A percentile compares a stretch with the other conserved stretches of the same genome.
Conservation (phyloP, 1,139 yeast genomes). For the Geotrichum aggregatum region DNA sequence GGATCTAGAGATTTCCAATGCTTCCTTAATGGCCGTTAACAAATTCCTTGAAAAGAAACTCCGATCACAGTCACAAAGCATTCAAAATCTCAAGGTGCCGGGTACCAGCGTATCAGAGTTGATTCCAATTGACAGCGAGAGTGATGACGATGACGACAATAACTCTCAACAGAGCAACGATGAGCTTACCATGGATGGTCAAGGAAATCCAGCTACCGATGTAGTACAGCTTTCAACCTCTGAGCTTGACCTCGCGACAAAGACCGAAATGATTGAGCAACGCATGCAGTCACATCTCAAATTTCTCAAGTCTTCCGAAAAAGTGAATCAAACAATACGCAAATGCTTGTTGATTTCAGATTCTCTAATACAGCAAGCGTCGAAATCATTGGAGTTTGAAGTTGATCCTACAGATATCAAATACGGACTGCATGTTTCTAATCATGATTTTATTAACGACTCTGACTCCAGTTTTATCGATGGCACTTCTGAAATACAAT, state of each 20-base stretch:
- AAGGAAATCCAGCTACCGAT: not conserved
- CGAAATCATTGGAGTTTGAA: constrained; percentile 24
- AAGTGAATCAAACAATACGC: constrained; percentile 25
- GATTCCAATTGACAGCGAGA: constrained; percentile 8
- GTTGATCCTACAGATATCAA: constrained; percentile 27
- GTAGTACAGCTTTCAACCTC: not conserved
- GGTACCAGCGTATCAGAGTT: not conserved
- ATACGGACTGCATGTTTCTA: constrained; percentile 14
- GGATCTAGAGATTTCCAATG: constrained; percentile 34
- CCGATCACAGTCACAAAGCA: constrained; percentile 25
- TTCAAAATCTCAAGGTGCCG: constrained; percentile 20
- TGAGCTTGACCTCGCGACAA: constrained; percentile 19
- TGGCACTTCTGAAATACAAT: not conserved
- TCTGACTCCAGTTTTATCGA: not conserved
- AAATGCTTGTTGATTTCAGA: constrained; percentile 28
- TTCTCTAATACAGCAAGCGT: constrained; percentile 27
- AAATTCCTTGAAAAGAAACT: constrained; percentile 30
- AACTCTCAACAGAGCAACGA: constrained; percentile 10
- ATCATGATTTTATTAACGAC: constrained; percentile 15
- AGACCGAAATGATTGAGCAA: constrained; percentile 24
- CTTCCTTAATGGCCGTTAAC: constrained; percentile 31
- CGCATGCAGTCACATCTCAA: constrained; percentile 28
- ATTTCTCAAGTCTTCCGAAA: constrained; percentile 28
- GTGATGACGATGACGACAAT: constrained; percentile 12
- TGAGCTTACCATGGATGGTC: not conserved